Evolutionary conservation across 2,329 filamentous ascomycete genomes (phyloP), one percentile per base, ranked within the genome.

Genomic region (Aspergillus novofumigatus): DNA sequence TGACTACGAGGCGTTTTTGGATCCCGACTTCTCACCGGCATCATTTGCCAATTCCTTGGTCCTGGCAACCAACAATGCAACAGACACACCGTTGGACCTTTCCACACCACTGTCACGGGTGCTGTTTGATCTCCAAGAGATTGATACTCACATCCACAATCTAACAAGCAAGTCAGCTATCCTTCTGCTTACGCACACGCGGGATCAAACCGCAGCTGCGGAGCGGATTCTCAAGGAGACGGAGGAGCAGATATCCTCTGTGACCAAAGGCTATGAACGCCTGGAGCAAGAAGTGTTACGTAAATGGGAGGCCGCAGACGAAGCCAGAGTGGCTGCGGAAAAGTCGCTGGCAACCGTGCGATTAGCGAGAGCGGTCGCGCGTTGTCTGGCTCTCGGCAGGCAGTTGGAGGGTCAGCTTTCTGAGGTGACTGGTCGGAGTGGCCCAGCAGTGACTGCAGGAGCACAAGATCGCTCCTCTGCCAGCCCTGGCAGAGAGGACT

Each of bases 61-160:
- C 51, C 86, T 92, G 56, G 83, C 87, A 42, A 97, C 93, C 55
- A 97, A 97, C 80, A 96, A 97, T 77, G 83, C 91, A 57, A 90
- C 88, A 64, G 94, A 97, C 76, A 88, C 88, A 1, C 89, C 91
- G 6, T 84, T 97, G 67, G 94, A 99, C 74, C 88, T 99, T 56
- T 93, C 92, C 5, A 97, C 94, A 17, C 93, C 94, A 2, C 83
- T 99, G 50, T 96, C 92, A 4, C 86, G 91, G 54, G 92, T 97
- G 4, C 86, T 97, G 6, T 99, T 99, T 76, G 94, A 99, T 75
- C 88, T 94, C 3, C 94, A 97, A 72, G 94, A 97, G 75, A 89
- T 99, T 63, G 93, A 97, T 76, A 96, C 92, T 0, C 92, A 96
- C 71, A 96, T 99, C 62, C 91, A 99, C 73, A 84, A 85, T 3